Conservation (phyloP, 352 stramenopile species). For the Phytophthora palmivora region DNA sequence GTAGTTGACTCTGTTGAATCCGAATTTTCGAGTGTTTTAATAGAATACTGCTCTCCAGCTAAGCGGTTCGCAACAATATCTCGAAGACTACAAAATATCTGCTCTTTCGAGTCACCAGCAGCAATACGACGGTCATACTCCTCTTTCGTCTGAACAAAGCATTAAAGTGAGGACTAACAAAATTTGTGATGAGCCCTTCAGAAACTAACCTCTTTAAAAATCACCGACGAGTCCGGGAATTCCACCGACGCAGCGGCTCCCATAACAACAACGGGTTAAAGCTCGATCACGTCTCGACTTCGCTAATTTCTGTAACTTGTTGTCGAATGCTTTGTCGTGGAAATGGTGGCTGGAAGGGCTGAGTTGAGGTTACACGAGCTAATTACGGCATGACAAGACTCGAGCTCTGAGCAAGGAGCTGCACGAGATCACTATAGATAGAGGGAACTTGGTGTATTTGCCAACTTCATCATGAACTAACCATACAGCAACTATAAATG, state of each 20-base stretch:
- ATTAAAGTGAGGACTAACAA: background rate
- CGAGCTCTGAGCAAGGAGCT: background rate
- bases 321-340: conserved; percentile 15
- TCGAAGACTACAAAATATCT: conserved; percentile 53
- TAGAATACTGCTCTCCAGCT: background rate
- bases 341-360: conserved; percentile 9
- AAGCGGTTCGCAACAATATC: conserved; percentile 32
- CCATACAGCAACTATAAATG: conserved; percentile 9
- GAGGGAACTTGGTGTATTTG: too few relatives aligned
- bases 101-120: conserved; percentile 47
- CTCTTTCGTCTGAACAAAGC: conserved; percentile 30
- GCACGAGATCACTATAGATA: conserved; percentile 24
- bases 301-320: conserved; percentile 1
- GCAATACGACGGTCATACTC: conserved; percentile 48
- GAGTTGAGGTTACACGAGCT: conserved; percentile 12
- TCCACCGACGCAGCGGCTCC: conserved; percentile 33
- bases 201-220: conserved; percentile 30
- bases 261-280: conserved; percentile 14
- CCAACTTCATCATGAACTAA: too few relatives aligned
- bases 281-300: background rate
- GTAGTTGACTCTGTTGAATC: background rate
- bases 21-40: too few relatives aligned
- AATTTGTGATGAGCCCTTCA: too few relatives aligned
- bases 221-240: conserved; percentile 14
- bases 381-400: conserved; percentile 29